phyloP scores from a whole-genome alignment of 225 moss, liverwort and hornwort species.

The Pseudisothecium myosuroides region DNA sequence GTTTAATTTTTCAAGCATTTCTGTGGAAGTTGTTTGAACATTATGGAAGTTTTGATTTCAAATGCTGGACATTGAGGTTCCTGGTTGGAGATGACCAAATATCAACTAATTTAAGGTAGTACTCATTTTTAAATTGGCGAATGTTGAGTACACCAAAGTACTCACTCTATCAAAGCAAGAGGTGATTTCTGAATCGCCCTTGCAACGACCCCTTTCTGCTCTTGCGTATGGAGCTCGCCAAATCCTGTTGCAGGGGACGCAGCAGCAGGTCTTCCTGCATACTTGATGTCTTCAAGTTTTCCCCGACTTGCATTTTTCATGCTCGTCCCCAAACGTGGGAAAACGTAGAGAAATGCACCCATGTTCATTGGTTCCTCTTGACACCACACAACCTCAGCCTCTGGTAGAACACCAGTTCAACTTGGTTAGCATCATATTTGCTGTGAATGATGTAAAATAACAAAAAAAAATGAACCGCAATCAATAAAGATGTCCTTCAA shows the following conservation, averaged over 20 bases:
- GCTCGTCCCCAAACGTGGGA: slow-evolving; percentile 52
- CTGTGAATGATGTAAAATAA: neutral
- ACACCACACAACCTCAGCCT: slow-evolving; percentile 86
- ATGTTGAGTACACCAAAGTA: neutral
- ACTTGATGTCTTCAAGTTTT: slow-evolving; percentile 60
- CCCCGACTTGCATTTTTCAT: slow-evolving; percentile 26
- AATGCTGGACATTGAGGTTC: neutral
- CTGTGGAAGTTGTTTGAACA: neutral
- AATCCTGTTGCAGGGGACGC: slow-evolving; percentile 86
- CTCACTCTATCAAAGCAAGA: slow-evolving; percentile 7
- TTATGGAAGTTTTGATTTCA: neutral
- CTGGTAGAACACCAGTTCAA: slow-evolving; percentile 15
- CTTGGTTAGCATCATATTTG: neutral
- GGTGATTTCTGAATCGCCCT: slow-evolving; percentile 40
- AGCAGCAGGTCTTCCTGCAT: slow-evolving; percentile 61
- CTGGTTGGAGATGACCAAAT: neutral
- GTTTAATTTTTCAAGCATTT: neutral
- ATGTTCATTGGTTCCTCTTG: slow-evolving; percentile 98
- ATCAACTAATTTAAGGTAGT: neutral
- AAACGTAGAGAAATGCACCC: slow-evolving; percentile 57
- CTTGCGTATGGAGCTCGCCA: slow-evolving; percentile 51
- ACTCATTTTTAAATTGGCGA: neutral
- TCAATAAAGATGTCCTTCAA: neutral
- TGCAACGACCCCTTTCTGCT: slow-evolving; percentile 64
- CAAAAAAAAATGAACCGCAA: neutral